Evolutionary conservation across 352 stramenopile species (phyloP).

Genomic region (Pythium diclinum): DNA sequence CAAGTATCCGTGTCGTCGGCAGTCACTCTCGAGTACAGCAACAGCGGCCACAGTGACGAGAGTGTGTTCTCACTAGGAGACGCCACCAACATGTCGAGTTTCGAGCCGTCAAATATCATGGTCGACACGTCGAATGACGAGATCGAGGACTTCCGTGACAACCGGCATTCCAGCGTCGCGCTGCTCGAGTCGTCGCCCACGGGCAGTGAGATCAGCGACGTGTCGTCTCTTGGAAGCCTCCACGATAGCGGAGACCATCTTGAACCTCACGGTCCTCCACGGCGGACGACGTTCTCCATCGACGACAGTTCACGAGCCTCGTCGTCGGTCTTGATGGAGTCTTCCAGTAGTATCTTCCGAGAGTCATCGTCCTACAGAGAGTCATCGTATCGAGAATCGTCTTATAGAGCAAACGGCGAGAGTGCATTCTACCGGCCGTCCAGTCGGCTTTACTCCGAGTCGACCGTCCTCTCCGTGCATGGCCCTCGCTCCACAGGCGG

Average conservation of each 20-base stretch:
- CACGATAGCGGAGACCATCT: conserved; percentile 12
- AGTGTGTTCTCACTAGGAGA: conserved; percentile 13
- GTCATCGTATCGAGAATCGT: not conserved
- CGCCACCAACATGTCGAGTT: not conserved
- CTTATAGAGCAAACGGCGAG: not conserved
- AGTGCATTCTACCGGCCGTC: conserved; percentile 14
- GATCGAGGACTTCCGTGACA: not conserved
- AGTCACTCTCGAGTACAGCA: conserved; percentile 1
- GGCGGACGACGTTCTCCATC: conserved; percentile 5
- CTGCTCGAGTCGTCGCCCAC: conserved; percentile 7
- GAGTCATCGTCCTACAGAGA: too few relatives aligned
- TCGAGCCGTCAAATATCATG: not conserved
- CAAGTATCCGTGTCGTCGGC: not conserved
- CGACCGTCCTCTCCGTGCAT: not conserved
- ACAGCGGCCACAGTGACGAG: conserved; percentile 12
- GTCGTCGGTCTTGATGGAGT: conserved; percentile 1
- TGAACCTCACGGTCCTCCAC: not conserved
- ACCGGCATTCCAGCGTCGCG: conserved; percentile 7
- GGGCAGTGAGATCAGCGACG: not conserved
- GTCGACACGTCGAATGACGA: not conserved
- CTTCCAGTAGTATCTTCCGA: not conserved
- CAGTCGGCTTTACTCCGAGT: conserved; percentile 1
- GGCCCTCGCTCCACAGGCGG: not conserved
- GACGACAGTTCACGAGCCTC: conserved; percentile 1
- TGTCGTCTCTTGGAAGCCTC: conserved; percentile 21